Evolutionary conservation across 2,329 filamentous ascomycete genomes (phyloP), one percentile per base, ranked within the genome.

Genomic region (Scorias spongiosa): DNA sequence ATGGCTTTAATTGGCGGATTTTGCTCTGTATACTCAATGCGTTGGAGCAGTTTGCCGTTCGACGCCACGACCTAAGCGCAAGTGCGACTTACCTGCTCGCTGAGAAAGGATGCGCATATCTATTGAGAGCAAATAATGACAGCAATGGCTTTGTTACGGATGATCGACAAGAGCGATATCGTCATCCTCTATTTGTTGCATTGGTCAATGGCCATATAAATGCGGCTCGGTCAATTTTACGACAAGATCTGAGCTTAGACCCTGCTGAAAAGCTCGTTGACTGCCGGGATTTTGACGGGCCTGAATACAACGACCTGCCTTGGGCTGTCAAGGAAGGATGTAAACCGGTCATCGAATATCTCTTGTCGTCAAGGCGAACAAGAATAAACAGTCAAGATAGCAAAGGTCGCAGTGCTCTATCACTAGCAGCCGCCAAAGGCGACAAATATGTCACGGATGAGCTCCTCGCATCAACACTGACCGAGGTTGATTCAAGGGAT

Each of bases 381-480:
- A 38, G 4, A 39, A 45, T 42, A n/a, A n/a, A n/a, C n/a, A n/a
- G n/a, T n/a, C n/a, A n/a, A n/a, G n/a, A n/a, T n/a, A n/a, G n/a
- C n/a, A n/a, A n/a, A n/a, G 11, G 26, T 9, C 44, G 42, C 28
- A 46, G 29, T n/a, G 41, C 49, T 7, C 40, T 46, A 12, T 18
- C 28, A 12, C 14, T 29, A 17, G 48, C 40, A 40, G 26, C 42
- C 11, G 3, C 6, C 10, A 39, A 28, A 6, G 44, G 46, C 14
- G 42, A 46, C 3, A 18, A 32, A 11, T 18, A 45, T 10, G 40
- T 54, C n/a, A 44, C 57, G 4, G 43, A n/a, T n/a, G n/a, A n/a
- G n/a, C n/a, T n/a, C 49, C 29, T 42, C 49, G 11, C 48, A 46
- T 55, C 40, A 54, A 59, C 46, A 42, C 42, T 6, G 29, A 30